Evolutionary conservation across 176 grass and related monocot genomes (phyloP).

Genomic region (Rhynchospora tenuis): DNA sequence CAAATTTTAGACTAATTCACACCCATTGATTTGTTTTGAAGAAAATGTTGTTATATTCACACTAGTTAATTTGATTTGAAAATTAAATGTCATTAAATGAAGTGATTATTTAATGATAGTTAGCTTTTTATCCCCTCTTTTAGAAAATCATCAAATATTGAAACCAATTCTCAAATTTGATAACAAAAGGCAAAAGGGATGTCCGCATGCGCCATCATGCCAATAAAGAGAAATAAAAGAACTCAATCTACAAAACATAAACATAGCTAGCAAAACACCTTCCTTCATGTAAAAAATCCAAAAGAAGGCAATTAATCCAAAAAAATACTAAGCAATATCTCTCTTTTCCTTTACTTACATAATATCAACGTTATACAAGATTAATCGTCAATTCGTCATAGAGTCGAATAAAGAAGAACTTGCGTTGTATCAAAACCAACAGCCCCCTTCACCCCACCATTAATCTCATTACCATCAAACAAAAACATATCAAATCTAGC

Average conservation of each 20-base stretch:
- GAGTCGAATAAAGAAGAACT: constrained; percentile 17
- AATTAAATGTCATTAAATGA: neutral
- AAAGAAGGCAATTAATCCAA: constrained; percentile 7
- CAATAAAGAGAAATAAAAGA: neutral
- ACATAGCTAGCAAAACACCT: neutral
- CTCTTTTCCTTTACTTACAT: neutral
- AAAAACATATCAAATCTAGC: neutral
- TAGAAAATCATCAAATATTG: neutral
- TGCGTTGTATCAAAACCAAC: constrained; percentile 20
- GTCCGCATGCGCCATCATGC: neutral
- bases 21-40: too few species aligned
- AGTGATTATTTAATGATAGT: neutral
- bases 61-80: neutral
- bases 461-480: neutral
- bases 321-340: neutral
- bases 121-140: too few species aligned
- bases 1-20: neutral
- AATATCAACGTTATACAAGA: neutral
- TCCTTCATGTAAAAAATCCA: neutral
- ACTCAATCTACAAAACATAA: neutral
- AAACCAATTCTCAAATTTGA: neutral
- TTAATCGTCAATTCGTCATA: neutral
- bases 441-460: neutral
- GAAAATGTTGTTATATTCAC: too few species aligned
- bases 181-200: neutral